These are phyloP conservation scores for Paecilomyces niveus DNA, from an alignment of 2,329 filamentous ascomycete genomes.

Conservation along the genomic window DNA sequence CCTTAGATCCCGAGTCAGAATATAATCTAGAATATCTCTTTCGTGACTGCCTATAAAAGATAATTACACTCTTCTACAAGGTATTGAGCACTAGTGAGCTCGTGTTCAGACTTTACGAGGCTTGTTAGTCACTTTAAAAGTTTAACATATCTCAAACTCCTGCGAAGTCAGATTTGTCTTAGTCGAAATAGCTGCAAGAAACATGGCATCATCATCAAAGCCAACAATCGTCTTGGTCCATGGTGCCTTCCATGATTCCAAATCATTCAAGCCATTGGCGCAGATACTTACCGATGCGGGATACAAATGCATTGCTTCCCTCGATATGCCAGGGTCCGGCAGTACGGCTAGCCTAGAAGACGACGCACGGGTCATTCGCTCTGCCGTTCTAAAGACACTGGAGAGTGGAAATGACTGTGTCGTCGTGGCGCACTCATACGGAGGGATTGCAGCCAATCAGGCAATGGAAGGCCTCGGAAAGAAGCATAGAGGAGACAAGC, in stretches of 20 bases:
- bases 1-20: no score
- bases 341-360: background rate
- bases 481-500: background rate
- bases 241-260: background rate
- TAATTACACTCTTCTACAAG: no score
- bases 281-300: background rate
- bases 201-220: background rate
- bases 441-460: background rate
- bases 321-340: background rate
- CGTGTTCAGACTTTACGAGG: no score
- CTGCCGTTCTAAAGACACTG: background rate
- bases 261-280: background rate
- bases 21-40: no score
- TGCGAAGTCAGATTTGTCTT: no score
- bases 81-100: no score
- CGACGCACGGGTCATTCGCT: background rate
- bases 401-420: background rate
- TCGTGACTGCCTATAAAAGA: no score
- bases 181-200: background rate
- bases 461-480: background rate
- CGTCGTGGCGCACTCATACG: background rate
- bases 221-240: background rate
- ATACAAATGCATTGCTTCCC: background rate
- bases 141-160: no score
- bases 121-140: no score